These are phyloP conservation scores for Antitrichia curtipendula DNA, from an alignment of 225 moss, liverwort and hornwort genomes.

Conservation along the genomic window DNA sequence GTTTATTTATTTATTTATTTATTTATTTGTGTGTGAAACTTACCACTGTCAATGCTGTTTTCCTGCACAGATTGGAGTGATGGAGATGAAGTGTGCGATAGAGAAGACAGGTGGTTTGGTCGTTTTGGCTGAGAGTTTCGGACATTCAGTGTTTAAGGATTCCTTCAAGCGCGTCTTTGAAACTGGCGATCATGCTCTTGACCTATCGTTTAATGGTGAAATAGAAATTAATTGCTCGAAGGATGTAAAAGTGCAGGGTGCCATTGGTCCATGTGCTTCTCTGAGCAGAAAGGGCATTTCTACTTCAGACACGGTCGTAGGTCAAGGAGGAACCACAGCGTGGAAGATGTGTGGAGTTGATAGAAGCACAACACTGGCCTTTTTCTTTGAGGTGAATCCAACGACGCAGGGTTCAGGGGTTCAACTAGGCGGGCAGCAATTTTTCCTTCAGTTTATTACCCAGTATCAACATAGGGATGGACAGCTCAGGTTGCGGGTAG, in stretches of 20 bases:
- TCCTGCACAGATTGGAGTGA: constrained; percentile 76
- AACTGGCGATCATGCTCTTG: constrained; percentile 68
- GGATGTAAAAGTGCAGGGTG: constrained; percentile 94
- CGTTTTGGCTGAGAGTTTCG: constrained; percentile 97
- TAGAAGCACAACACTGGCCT: constrained; percentile 86
- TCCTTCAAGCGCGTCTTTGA: constrained; percentile 94
- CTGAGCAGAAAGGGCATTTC: constrained; percentile 74
- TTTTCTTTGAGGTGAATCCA: constrained; percentile 88
- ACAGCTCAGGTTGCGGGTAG: constrained; percentile 65
- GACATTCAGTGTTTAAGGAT: constrained; percentile 93
- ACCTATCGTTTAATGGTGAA: constrained; percentile 84
- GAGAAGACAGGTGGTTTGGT: constrained; percentile 92
- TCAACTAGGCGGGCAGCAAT: constrained; percentile 54
- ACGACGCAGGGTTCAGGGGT: constrained; percentile 48
- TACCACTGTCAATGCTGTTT: not conserved
- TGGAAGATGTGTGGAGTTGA: constrained; percentile 99
- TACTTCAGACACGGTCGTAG: constrained; percentile 68
- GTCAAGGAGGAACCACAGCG: constrained; percentile 80
- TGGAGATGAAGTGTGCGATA: constrained; percentile 97
- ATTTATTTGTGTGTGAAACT: not conserved
- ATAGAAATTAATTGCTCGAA: constrained; percentile 88
- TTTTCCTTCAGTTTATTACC: constrained; percentile 89
- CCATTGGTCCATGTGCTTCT: constrained; percentile 88
- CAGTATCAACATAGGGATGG: constrained; percentile 91
- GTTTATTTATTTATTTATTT: not conserved